Base-by-base conservation (phyloP, 495 filamentous ascomycete genomes). In the Penicillium goetzii region DNA sequence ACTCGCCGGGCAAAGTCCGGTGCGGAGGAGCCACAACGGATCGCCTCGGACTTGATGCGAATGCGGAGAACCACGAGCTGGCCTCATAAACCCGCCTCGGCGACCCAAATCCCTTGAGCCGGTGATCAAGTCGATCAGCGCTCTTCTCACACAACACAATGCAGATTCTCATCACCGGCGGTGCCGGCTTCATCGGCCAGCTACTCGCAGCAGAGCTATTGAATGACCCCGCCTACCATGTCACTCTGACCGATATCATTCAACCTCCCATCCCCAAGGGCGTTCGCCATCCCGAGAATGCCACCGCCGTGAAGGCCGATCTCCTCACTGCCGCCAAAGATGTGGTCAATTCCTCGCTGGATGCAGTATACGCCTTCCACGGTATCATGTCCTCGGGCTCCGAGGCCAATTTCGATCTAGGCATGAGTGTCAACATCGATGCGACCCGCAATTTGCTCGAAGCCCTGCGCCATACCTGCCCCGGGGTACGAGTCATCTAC, bases 341-440 rank as follows among this genome's bases (percentile, higher is more conserved):
- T 8, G 62, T 90, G 19, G 77, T 90, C 17, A 66, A 76, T 17
- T 68, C 72, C 12, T 83, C 80, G 12, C 76, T 91, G 0, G 80
- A 85, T 63, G 88, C 85, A 33, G 82, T 89, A 69, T 92, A 89
- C 76, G 77, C 90, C 68, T 88, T 93, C 79, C 90, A 93, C 79
- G 90, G 90, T 54, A 90, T 93, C 77, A 92, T 92, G 90, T 90
- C 87, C 7, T 85, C 86, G 15, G 88, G 88, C 30, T 84, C 85
- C 33, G 90, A 93, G 74, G 84, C 85, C 58, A 81, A 92, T 74
- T 88, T 89, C 71, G 88, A 90, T 32, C 80, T 89, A 9, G 89
- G 88, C 25, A 84, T 90, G 72, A 73, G 72, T 41, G 89, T 91
- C 38, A 93, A 93, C 75, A 78, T 93, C 33, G 83, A 91, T 67